A percentile compares a stretch with the other conserved stretches of the same genome.
Evolutionary conservation across 108 stramenopile genomes (phyloP).

Genomic region (Nannochloropsis salina): DNA sequence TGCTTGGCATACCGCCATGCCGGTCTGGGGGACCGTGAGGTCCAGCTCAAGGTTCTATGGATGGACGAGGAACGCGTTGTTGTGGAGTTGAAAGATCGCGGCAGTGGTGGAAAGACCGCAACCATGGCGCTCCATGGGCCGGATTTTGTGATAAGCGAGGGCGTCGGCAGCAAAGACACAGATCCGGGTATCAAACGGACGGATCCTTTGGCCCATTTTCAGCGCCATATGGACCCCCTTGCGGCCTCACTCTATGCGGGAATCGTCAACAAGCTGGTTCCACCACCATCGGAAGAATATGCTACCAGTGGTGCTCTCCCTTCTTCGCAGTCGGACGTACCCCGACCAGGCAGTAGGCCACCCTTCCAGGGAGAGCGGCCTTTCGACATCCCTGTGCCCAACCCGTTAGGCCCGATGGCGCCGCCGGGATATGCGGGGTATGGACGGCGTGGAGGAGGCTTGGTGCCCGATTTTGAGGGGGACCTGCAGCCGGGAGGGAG

Average conservation of each 20-base stretch:
- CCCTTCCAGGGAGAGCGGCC: neutral
- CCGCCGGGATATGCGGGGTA: neutral
- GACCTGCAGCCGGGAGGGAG: neutral
- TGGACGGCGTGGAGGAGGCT: neutral
- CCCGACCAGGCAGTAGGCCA: neutral
- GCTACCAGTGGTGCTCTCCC: neutral
- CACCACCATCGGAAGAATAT: neutral
- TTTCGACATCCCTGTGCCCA: neutral
- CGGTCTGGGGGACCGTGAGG: neutral
- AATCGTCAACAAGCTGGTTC: neutral
- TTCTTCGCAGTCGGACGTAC: neutral
- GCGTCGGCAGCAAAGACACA: neutral
- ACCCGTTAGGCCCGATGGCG: slow-evolving; percentile 19
- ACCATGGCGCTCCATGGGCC: slow-evolving; percentile 2
- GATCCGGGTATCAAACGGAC: neutral
- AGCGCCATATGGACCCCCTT: neutral
- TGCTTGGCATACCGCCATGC: neutral
- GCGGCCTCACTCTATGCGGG: neutral
- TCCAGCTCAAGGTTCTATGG: slow-evolving; percentile 4
- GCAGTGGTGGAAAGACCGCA: neutral
- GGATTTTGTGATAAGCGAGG: neutral
- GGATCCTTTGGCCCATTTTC: neutral
- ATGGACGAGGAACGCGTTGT: slow-evolving; percentile 9
- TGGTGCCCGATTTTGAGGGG: neutral
- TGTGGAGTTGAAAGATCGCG: neutral